Conservation (phyloP, 2,329 filamentous ascomycete species). For the Stagonosporopsis rhizophila region DNA sequence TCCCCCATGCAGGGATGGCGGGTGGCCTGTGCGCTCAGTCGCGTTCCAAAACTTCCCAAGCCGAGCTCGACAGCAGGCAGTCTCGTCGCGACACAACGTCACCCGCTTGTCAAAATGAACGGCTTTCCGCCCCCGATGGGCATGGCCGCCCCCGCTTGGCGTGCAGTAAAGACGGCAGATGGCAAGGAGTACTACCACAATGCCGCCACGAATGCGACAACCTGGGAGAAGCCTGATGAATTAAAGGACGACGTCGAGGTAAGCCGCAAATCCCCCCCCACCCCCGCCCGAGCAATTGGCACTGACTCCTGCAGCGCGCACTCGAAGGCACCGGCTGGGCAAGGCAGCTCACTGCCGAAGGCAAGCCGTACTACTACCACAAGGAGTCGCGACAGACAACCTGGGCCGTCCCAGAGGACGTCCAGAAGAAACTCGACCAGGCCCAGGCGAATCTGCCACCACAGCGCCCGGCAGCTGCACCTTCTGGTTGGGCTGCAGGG, state of each 20-base stretch:
- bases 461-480: conserved; percentile 49
- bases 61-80: no score
- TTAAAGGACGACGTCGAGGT: conserved; percentile 86
- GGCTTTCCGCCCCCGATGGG: conserved; percentile 59
- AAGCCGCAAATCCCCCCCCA: conserved; percentile 38
- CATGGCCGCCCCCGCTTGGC: conserved; percentile 65
- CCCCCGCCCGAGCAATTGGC: not conserved
- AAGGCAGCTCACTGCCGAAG: conserved; percentile 85
- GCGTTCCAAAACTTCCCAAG: conserved; percentile 16
- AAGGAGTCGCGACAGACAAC: conserved; percentile 89
- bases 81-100: conserved; percentile 1
- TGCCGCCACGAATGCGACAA: conserved; percentile 79
- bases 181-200: conserved; percentile 94
- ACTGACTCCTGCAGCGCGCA: conserved; percentile 67
- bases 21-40: conserved; percentile 9
- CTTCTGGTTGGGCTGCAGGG: conserved; percentile 66
- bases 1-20: conserved; percentile 6
- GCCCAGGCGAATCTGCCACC: conserved; percentile 63
- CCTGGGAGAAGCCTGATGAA: conserved; percentile 94
- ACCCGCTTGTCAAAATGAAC: conserved; percentile 60
- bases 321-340: conserved; percentile 88
- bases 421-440: conserved; percentile 75
- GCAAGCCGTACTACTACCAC: conserved; percentile 93
- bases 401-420: conserved; percentile 87
- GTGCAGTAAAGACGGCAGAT: conserved; percentile 80